These are phyloP conservation scores for Penicillium polonicum DNA, from an alignment of 2,329 filamentous ascomycete species.

Conservation along the genomic window DNA sequence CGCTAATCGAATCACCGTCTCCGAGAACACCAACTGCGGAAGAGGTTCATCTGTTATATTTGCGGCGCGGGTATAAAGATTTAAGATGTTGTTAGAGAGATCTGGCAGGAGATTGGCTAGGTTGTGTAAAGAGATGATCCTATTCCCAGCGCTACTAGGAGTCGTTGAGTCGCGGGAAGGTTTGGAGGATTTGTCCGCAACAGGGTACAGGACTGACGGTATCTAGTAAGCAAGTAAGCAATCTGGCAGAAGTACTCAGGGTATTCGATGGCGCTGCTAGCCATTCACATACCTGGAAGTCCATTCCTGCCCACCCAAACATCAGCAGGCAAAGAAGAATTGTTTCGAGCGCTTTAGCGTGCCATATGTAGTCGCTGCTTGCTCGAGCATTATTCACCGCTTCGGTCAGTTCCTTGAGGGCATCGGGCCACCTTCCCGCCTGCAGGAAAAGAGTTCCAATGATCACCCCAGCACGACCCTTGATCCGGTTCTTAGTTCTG, in stretches of 20 bases:
- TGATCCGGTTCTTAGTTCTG: constrained; percentile 75
- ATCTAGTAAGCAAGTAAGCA: constrained; percentile 40
- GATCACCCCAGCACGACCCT: constrained; percentile 73
- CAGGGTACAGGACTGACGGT: constrained; percentile 54
- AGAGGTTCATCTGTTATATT: constrained; percentile 54
- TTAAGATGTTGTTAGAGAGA: constrained; percentile 56
- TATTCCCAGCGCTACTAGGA: constrained; percentile 49
- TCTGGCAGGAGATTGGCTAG: constrained; percentile 57
- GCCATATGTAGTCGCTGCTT: constrained; percentile 92
- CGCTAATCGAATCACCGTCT: constrained; percentile 56
- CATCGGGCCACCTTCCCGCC: constrained; percentile 86
- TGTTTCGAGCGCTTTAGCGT: constrained; percentile 89
- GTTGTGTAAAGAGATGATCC: constrained; percentile 48
- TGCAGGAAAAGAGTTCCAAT: constrained; percentile 84
- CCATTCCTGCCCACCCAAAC: constrained; percentile 77
- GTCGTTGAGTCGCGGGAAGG: constrained; percentile 38
- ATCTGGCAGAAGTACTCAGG: not conserved
- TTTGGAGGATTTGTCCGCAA: constrained; percentile 50
- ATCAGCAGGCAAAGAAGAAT: constrained; percentile 80
- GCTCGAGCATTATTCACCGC: constrained; percentile 73
- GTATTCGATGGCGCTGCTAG: not conserved
- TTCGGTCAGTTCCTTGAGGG: constrained; percentile 77
- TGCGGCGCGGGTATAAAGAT: constrained; percentile 54
- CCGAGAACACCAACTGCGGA: constrained; percentile 55
- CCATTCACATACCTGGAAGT: constrained; percentile 58